Conservation (phyloP, 176 grass and related monocot species). For the Stipa capillata region DNA sequence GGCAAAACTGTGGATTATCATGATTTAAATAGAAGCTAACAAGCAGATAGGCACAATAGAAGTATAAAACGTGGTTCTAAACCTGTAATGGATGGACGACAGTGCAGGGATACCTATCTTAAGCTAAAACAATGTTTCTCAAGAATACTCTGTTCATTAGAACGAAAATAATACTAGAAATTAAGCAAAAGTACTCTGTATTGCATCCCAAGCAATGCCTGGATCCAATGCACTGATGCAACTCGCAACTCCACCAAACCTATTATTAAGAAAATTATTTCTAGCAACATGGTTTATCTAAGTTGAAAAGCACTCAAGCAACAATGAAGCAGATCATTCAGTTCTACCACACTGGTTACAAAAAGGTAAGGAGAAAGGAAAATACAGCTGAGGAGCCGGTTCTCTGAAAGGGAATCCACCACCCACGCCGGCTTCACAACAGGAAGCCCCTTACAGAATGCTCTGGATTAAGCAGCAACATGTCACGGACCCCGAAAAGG, state of each 20-base stretch:
- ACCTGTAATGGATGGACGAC: neutral
- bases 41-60: neutral
- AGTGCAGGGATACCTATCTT: neutral
- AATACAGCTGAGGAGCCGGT: constrained; percentile 72
- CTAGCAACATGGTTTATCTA: neutral
- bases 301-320: neutral
- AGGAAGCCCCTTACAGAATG: constrained; percentile 71
- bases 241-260: neutral
- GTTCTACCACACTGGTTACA: neutral
- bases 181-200: neutral
- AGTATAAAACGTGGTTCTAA: neutral
- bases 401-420: constrained; percentile 69
- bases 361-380: constrained; percentile 6
- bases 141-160: neutral
- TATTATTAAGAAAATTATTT: neutral
- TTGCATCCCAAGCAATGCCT: neutral
- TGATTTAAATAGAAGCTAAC: neutral
- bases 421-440: constrained; percentile 89
- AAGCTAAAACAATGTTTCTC: neutral
- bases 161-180: neutral
- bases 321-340: constrained; percentile 14
- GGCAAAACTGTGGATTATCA: neutral
- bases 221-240: neutral
- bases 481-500: neutral
- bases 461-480: constrained; percentile 35